Base-by-base conservation (phyloP, 2,329 filamentous ascomycete species). In the Penicillium sp. region DNA sequence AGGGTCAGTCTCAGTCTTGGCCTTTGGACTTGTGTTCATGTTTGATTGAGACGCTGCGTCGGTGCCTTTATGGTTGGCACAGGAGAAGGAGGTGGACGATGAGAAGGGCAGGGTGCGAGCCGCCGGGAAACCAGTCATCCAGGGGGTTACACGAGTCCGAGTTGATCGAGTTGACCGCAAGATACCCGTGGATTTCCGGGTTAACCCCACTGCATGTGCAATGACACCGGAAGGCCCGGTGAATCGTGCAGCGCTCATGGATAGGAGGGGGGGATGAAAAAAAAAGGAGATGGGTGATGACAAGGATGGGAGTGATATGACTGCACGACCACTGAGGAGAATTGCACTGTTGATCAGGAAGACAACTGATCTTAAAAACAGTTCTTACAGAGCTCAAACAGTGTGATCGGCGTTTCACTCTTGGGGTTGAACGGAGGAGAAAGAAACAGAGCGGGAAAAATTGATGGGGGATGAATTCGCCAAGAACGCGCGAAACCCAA, bases 191-290 rank as follows among this genome's bases (percentile, higher is more conserved):
- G 56, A 47, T 19, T 30, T 49, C 34, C 51, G 39, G 36, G 47
- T 42, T n/a, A 46, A 34, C 42, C 55, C 29, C n/a, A 51, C 38
- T 47, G 52, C 51, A 29, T 52, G 56, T 38, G 53, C 54, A 41
- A 63, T 26, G 46, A 57, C 43, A 40, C 60, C 56, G 35, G 59
- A 53, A 50, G 54, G 59, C 23, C 58, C 44, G 46, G 64, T 45
- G 53, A 66, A 58, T 58, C 61, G 62, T 56, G 62, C 43, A 46
- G 59, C 47, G 41, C 48, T 60, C 66, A 68, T 68, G 47, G 53
- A 56, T 51, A 51, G 57, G 54, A 49, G 47, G n/a, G 35, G n/a
- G n/a, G n/a, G 23, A 3, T 23, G 10, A 14, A 42, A 35, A 32
- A 10, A 40, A 27, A 13, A 7, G 30, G 38, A 42, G 29, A 16